Evolutionary conservation across 495 filamentous ascomycete species (phyloP).

Genomic region (Entonaema liquescens): DNA sequence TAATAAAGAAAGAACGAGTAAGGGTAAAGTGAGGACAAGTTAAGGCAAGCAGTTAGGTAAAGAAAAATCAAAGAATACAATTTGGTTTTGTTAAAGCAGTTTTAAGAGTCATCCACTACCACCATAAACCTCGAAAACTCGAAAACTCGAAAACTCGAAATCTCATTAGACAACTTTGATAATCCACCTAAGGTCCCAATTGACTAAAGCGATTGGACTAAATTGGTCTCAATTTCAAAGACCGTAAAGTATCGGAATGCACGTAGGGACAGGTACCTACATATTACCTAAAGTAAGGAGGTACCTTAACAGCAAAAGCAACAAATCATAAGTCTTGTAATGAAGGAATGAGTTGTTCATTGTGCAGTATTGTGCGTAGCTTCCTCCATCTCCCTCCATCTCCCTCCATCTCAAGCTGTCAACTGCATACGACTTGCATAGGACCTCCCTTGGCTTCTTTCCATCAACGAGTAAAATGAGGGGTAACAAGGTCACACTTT

Average conservation of each 20-base stretch:
- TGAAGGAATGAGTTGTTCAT: conserved; percentile 41
- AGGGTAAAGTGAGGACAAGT: conserved; percentile 1
- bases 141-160: conserved; percentile 1
- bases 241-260: conserved; percentile 32
- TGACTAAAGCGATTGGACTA: conserved; percentile 42
- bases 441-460: conserved; percentile 25
- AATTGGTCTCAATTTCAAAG: conserved; percentile 30
- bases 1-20: conserved; percentile 12
- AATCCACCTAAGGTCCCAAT: conserved; percentile 18
- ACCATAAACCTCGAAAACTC: not conserved
- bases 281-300: conserved; percentile 29
- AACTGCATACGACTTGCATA: conserved; percentile 28
- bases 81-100: conserved; percentile 2
- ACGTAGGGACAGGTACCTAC: conserved; percentile 43
- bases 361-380: conserved; percentile 13
- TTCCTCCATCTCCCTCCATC: conserved; percentile 25
- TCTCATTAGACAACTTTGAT: not conserved
- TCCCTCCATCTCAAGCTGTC: conserved; percentile 22
- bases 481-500: conserved; percentile 40
- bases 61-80: conserved; percentile 1
- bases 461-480: conserved; percentile 37
- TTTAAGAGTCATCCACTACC: conserved; percentile 6
- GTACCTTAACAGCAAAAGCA: conserved; percentile 17
- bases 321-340: conserved; percentile 24
- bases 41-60: not conserved